These are phyloP conservation scores for Debaryomycetaceae sp. DNA, from an alignment of 1,139 yeast species.

Conservation along the genomic window DNA sequence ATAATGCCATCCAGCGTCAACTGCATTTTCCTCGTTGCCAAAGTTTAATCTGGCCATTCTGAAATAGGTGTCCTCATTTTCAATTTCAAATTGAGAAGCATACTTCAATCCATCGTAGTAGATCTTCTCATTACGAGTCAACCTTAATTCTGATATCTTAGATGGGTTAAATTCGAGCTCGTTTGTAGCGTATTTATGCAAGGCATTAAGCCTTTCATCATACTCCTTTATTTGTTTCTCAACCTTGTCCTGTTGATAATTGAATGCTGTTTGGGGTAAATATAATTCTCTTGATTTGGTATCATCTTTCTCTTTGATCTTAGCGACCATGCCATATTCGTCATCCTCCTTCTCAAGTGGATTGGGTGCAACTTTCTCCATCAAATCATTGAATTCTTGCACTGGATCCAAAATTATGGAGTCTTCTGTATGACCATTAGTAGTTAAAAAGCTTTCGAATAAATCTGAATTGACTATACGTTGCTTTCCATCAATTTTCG, in stretches of 20 bases:
- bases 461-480: slow-evolving; percentile 23
- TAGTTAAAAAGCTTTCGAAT: slow-evolving; percentile 18
- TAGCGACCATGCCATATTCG: slow-evolving; percentile 18
- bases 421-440: slow-evolving; percentile 14
- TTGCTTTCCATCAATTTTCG: slow-evolving; percentile 18
- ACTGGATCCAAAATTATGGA: slow-evolving; percentile 18
- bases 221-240: slow-evolving; percentile 11
- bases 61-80: slow-evolving; percentile 20
- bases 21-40: slow-evolving; percentile 11
- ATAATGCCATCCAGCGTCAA: slow-evolving; percentile 25
- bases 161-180: slow-evolving; percentile 16
- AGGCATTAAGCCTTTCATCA: slow-evolving; percentile 8
- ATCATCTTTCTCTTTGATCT: slow-evolving; percentile 12
- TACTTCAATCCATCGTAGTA: slow-evolving; percentile 15
- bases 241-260: slow-evolving; percentile 13
- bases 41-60: slow-evolving; percentile 18
- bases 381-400: slow-evolving; percentile 15
- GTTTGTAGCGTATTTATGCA: slow-evolving; percentile 14
- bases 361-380: slow-evolving; percentile 13
- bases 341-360: slow-evolving; percentile 17
- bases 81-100: slow-evolving; percentile 10
- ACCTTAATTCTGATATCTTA: slow-evolving; percentile 11
- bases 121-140: slow-evolving; percentile 10
- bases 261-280: slow-evolving; percentile 13
- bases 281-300: slow-evolving; percentile 11